Base-by-base conservation (phyloP, 1,284 basidiomycete genomes). In the Cryptococcus jaspeensis region DNA sequence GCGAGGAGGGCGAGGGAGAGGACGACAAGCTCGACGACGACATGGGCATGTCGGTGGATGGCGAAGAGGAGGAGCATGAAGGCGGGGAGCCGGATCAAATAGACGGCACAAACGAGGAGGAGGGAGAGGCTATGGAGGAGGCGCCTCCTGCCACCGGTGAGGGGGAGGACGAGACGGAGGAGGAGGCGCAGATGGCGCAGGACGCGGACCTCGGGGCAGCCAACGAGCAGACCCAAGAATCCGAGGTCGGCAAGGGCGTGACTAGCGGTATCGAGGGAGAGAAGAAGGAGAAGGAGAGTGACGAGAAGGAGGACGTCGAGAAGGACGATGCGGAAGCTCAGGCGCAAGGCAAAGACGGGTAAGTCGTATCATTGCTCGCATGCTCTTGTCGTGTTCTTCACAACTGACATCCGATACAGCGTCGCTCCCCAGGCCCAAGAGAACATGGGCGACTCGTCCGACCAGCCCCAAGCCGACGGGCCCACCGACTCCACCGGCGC, bases 1-100 rank as follows among this genome's bases (percentile, higher is more conserved):
- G 77, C 44, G 79, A 78, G 28, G 74, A 78, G 25, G 77, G 77
- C 32, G 80, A 79, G 35, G 77, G 77, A 13, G 79, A 81, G n/a
- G 79, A 78, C 9, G 55, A 52, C 18, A 13, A 37, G 18, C 35
- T 52, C n/a, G 66, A 66, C 28, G 64, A 66, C 43, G 65, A 66
- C 40, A 59, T 65, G 55, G 48, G 60, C 16, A 58, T 71, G 41
- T 54, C 59, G 11, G 42, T 46, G 22, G 76, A 79, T n/a, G 80
- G 78, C n/a, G 66, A 64, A 28, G 80, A 78, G 2, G 71, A 75
- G 55, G 66, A 65, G 28, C 47, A 41, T 12, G 70, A 66, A 3
- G 62, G 68, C 37, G 63, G 62, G 15, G 62, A 64, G 36, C 54
- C 52, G 23, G 69, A 70, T 11, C 70, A 76, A 53, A 61, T 67